phyloP scores from a whole-genome alignment of 129 eudicot genomes.

The Pseudognaphalium luteoalbum region DNA sequence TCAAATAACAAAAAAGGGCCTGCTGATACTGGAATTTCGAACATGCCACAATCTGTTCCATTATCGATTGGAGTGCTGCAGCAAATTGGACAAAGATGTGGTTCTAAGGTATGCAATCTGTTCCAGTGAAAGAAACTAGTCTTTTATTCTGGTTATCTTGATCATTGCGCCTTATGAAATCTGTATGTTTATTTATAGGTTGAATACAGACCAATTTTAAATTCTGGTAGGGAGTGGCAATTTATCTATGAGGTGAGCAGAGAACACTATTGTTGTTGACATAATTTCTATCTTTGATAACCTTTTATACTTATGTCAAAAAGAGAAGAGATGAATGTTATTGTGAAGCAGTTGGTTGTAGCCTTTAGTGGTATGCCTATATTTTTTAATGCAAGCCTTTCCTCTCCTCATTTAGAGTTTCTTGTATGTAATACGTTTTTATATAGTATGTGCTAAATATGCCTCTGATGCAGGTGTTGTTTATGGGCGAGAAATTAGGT shows the following conservation, averaged over 20 bases:
- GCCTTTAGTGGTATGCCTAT: background rate
- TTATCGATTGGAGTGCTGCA: slow-evolving; percentile 69
- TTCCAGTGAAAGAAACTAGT: background rate
- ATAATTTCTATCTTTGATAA: background rate
- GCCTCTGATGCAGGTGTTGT: slow-evolving; percentile 60
- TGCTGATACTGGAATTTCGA: slow-evolving; percentile 50
- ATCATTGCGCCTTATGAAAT: slow-evolving; percentile 10
- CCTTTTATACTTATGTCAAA: background rate
- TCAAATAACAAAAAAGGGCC: slow-evolving; percentile 44
- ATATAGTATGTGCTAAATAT: slow-evolving; percentile 8
- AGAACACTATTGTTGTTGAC: slow-evolving; percentile 1
- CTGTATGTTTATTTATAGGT: slow-evolving; percentile 50
- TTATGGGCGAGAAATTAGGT: slow-evolving; percentile 78
- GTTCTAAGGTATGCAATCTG: slow-evolving; percentile 58
- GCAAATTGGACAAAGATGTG: slow-evolving; percentile 82
- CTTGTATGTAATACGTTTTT: background rate
- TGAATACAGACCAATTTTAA: slow-evolving; percentile 69
- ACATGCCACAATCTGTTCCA: slow-evolving; percentile 41
- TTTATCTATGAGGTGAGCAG: slow-evolving; percentile 75
- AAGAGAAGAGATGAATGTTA: background rate
- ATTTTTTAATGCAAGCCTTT: background rate
- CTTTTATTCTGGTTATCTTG: slow-evolving; percentile 10
- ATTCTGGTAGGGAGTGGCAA: slow-evolving; percentile 66
- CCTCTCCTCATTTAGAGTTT: background rate
- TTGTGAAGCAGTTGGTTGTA: slow-evolving; percentile 4